Conservation (phyloP, 371 early-diverging fungal genomes). For the Mortierella sp. region DNA sequence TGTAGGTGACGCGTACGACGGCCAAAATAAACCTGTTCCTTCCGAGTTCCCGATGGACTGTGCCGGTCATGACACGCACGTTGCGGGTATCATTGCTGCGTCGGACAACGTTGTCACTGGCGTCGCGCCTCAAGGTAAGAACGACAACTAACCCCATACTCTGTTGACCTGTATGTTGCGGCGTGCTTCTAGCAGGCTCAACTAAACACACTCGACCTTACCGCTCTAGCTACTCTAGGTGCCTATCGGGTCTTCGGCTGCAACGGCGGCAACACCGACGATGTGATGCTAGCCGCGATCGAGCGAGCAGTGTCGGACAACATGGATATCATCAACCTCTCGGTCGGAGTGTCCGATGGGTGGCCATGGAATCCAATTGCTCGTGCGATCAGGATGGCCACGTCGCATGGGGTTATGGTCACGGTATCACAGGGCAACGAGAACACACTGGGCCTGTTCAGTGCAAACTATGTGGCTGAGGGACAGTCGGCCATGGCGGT, state of each 20-base stretch:
- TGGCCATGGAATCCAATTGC: slow-evolving; percentile 25
- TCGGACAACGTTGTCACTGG: slow-evolving; percentile 15
- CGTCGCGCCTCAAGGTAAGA: slow-evolving; percentile 49
- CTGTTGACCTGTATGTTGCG: neutral
- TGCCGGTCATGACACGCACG: slow-evolving; percentile 74
- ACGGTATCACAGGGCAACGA: slow-evolving; percentile 42
- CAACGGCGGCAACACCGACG: slow-evolving; percentile 65
- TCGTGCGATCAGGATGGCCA: slow-evolving; percentile 6
- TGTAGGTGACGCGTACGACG: slow-evolving; percentile 60
- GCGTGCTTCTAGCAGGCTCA: neutral
- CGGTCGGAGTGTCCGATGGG: slow-evolving; percentile 58
- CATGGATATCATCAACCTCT: slow-evolving; percentile 74
- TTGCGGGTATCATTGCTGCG: slow-evolving; percentile 58
- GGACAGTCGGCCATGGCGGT: slow-evolving; percentile 15
- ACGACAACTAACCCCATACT: too few relatives aligned
- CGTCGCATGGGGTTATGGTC: slow-evolving; percentile 12
- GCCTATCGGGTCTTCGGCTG: slow-evolving; percentile 44
- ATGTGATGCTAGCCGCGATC: slow-evolving; percentile 79
- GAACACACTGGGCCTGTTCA: slow-evolving; percentile 22
- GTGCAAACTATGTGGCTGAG: slow-evolving; percentile 31
- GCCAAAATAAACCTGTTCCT: slow-evolving; percentile 57
- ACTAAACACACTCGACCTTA: too few relatives aligned
- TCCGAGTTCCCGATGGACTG: slow-evolving; percentile 67
- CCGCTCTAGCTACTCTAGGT: slow-evolving; percentile 22
- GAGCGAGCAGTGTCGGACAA: slow-evolving; percentile 74